phyloP scores from a whole-genome alignment of 2,329 filamentous ascomycete genomes.

The Dothistroma pini region DNA sequence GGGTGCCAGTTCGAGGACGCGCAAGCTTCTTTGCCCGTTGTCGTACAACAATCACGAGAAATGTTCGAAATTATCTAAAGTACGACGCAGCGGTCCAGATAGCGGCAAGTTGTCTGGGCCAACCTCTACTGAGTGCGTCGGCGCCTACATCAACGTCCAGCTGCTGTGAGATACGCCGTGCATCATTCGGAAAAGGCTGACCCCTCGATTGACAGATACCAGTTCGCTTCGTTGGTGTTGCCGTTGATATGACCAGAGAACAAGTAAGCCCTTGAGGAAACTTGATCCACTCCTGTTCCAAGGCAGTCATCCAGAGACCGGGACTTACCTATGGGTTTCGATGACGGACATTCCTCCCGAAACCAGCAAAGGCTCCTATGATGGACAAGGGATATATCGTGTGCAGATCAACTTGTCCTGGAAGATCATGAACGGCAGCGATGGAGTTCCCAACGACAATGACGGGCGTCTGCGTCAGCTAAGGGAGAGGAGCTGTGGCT shows the following conservation, averaged over 20 bases:
- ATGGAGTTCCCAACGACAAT: background rate
- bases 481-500: background rate
- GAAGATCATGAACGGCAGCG: constrained; percentile 17
- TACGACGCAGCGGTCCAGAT: too few relatives aligned
- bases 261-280: constrained; percentile 27
- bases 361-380: constrained; percentile 22
- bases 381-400: constrained; percentile 35
- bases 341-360: constrained; percentile 45
- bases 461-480: background rate
- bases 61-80: background rate
- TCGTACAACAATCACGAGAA: constrained; percentile 19
- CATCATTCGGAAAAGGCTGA: background rate
- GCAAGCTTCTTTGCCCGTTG: constrained; percentile 36
- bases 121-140: background rate
- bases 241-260: constrained; percentile 36
- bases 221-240: constrained; percentile 39
- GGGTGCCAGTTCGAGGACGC: constrained; percentile 39
- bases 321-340: constrained; percentile 23
- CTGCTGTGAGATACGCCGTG: background rate
- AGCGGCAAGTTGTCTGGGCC: background rate
- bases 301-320: constrained; percentile 17
- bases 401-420: constrained; percentile 50
- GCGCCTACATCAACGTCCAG: background rate
- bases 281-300: constrained; percentile 25
- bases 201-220: constrained; percentile 31